Evolutionary conservation across 2,329 filamentous ascomycete species (phyloP), one percentile per base, ranked within the genome.

Genomic region (Verticillium nubilum): DNA sequence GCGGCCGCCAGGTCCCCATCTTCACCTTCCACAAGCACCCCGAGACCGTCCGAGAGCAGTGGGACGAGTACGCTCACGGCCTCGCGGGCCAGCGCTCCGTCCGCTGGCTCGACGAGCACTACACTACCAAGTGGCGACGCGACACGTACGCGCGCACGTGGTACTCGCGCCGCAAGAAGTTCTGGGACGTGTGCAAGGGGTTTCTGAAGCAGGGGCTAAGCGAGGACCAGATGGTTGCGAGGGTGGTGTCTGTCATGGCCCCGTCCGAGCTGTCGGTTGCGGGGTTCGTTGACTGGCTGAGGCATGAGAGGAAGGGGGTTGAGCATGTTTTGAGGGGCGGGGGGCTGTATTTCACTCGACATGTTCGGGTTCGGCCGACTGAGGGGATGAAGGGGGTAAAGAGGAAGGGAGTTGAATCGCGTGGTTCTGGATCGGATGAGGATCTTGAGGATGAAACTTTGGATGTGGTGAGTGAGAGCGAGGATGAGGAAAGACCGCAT

Each of bases 51-150:
- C 31, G 60, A 6, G 62, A 63, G 33, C 61, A 59, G 12, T 63
- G 62, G 62, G 62, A 59, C 52, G 62, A 63, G 55, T 63, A 61
- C 33, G 56, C 26, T 3, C 52, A 60, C 42, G 62, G 62, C 9
- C 26, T 59, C 6, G 35, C 56, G 5, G 61, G 55, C 0, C 62
- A 63, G 28, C 57, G 52, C 3, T 54, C 62, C 1, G 57, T 63
- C 27, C 58, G 60, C 25, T 23, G 31, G 15, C 59, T 63, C 5
- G 61, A 63, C 25, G 35, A 28, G 50, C 37, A 6, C n/a, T 61
- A 63, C 47, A 52, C 58, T 7, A 56, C 59, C 3, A 62, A 58
- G 9, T 62, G 62, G 62, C 62, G 61, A 2, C 60, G 28, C 35
- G 50, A 54, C 0, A 28, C 29, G 2, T 61, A 63, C 35, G 57